phyloP scores from a whole-genome alignment of 2,329 filamentous ascomycete genomes.

The Onygenales sp. region DNA sequence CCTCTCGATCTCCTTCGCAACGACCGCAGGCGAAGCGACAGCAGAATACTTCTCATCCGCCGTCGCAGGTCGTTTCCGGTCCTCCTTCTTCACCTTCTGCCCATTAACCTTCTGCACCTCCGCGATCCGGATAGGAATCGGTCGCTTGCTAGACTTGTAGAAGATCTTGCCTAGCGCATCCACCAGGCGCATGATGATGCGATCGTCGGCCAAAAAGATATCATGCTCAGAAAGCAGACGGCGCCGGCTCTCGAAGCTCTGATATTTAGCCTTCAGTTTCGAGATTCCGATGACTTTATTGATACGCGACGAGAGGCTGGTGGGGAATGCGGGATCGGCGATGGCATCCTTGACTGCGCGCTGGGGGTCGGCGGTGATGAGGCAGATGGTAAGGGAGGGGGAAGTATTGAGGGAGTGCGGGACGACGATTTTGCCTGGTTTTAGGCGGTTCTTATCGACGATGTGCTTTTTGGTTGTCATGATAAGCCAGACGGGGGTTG shows the following conservation, averaged over 20 bases:
- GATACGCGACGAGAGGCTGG: slow-evolving; percentile 56
- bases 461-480: slow-evolving; percentile 59
- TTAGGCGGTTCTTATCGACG: slow-evolving; percentile 65
- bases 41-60: slow-evolving; percentile 34
- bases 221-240: slow-evolving; percentile 82
- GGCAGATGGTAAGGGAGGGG: slow-evolving; percentile 61
- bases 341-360: slow-evolving; percentile 85
- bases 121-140: slow-evolving; percentile 69
- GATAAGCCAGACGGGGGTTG: slow-evolving; percentile 50
- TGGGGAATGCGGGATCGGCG: slow-evolving; percentile 61
- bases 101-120: slow-evolving; percentile 52
- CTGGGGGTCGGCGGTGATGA: slow-evolving; percentile 77
- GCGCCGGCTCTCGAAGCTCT: slow-evolving; percentile 76
- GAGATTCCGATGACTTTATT: slow-evolving; percentile 68
- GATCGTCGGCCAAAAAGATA: slow-evolving; percentile 85
- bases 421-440: slow-evolving; percentile 72
- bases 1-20: slow-evolving; percentile 73
- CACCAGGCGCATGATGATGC: slow-evolving; percentile 65
- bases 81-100: slow-evolving; percentile 50
- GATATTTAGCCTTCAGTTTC: slow-evolving; percentile 84
- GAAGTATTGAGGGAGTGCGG: slow-evolving; percentile 66
- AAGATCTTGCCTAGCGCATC: slow-evolving; percentile 81
- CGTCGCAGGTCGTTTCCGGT: slow-evolving; percentile 37
- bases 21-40: slow-evolving; percentile 51
- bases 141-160: slow-evolving; percentile 80